Evolutionary conservation across 2,329 filamentous ascomycete genomes (phyloP), one percentile per base, ranked within the genome.

Genomic region (Fusarium setosum): DNA sequence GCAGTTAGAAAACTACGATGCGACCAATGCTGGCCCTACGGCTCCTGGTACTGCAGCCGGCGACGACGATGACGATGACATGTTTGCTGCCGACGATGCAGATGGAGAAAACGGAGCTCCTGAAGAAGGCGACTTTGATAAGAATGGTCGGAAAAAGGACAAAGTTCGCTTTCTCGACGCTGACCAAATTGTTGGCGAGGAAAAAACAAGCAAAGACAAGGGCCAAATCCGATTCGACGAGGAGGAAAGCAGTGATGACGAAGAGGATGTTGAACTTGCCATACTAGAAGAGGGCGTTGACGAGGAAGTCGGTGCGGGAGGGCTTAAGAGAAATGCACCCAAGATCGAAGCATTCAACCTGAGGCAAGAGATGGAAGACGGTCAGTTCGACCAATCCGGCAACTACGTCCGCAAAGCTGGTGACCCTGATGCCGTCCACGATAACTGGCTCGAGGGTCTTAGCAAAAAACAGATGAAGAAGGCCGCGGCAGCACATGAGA

Each of bases 281-380:
- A 89, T 88, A 45, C 79, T 92, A 31, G 93, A 92, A 66, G 89
- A 92, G 61, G 92, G 88, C 17, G 75, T 97, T 15, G 96, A 97
- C 69, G 91, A 94, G 54, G 96, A 99, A 76, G 84, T 99, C 6
- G 96, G 96, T 3, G 90, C 93, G 2, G 96, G 96, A 13, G 92
- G 92, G 3, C 91, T 96, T 71, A 98, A 97, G 81, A 92, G 90
- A 72, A 93, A 97, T 77, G 96, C 96, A 2, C 96, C 96, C 2
- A 93, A 96, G 76, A 86, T 99, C 6, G 96, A 98, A 77, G 95
- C 95, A 4, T 99, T 99, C 84, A 98, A 99, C 74, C 92, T 99
- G 84, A 89, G 88, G 59, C 82, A 87, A 12, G 96, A 99, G 77
- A 90, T 96, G 76, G 94, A 98, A 73, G 95, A 98, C 70, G 96